These are phyloP conservation scores for Fraxinus latifolia DNA, from an alignment of 305 asterid species.

Conservation along the genomic window DNA sequence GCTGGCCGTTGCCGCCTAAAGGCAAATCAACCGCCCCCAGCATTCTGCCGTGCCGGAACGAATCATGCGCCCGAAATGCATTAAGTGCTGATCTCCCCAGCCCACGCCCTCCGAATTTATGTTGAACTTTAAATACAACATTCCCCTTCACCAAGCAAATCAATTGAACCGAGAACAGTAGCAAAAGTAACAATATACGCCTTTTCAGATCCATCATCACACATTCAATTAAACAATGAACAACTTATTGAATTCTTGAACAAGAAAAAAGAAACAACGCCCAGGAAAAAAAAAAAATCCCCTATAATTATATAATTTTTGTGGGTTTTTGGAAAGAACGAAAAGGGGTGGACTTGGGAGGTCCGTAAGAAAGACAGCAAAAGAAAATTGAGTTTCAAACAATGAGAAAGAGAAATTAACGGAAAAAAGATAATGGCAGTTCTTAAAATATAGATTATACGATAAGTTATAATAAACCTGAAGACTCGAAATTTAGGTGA, in stretches of 20 bases:
- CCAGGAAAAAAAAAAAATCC: background rate
- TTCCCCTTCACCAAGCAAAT: slow-evolving; percentile 10
- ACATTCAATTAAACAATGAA: background rate
- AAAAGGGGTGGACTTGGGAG: slow-evolving; percentile 13
- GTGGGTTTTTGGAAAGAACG: slow-evolving; percentile 11
- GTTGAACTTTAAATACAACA: slow-evolving; percentile 56
- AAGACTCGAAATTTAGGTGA: slow-evolving; percentile 7
- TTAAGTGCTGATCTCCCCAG: slow-evolving; percentile 38
- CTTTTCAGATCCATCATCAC: slow-evolving; percentile 40
- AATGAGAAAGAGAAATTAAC: slow-evolving; percentile 20
- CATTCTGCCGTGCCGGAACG: slow-evolving; percentile 75
- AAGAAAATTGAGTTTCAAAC: slow-evolving; percentile 4
- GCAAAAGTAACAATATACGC: slow-evolving; percentile 8
- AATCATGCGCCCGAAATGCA: slow-evolving; percentile 65
- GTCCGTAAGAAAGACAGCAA: slow-evolving; percentile 26
- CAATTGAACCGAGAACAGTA: slow-evolving; percentile 4
- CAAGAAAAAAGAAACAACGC: slow-evolving; percentile 8
- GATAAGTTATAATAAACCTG: background rate
- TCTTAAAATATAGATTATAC: slow-evolving; percentile 7
- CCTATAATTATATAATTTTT: background rate
- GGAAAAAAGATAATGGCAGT: slow-evolving; percentile 9
- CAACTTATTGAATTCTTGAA: background rate
- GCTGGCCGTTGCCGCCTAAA: slow-evolving; percentile 81
- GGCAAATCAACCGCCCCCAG: slow-evolving; percentile 70
- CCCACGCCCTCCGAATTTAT: slow-evolving; percentile 66